These are phyloP conservation scores for Kalmanozyma brasiliensis DNA, from an alignment of 1,284 basidiomycete species.

Conservation along the genomic window DNA sequence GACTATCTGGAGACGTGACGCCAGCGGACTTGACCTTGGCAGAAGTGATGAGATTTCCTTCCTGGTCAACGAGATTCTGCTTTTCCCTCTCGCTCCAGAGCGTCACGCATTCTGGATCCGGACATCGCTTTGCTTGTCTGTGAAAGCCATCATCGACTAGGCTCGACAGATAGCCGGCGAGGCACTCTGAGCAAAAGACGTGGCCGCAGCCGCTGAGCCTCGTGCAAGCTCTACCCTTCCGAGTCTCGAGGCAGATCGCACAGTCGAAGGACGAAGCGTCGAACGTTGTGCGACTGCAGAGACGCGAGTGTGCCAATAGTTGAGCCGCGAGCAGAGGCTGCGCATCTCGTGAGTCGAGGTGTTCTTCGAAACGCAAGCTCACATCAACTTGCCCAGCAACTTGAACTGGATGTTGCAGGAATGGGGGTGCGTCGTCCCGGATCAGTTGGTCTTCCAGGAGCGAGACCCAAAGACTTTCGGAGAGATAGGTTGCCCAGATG, in stretches of 20 bases:
- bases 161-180: constrained; percentile 37
- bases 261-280: constrained; percentile 46
- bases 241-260: constrained; percentile 50
- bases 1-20: not conserved
- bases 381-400: not conserved
- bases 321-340: constrained; percentile 28
- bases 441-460: constrained; percentile 10
- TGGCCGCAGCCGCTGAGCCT: constrained; percentile 40
- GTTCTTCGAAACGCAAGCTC: constrained; percentile 25
- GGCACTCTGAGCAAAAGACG: constrained; percentile 51
- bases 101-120: constrained; percentile 48
- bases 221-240: constrained; percentile 43
- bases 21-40: constrained; percentile 1
- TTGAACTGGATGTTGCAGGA: constrained; percentile 1
- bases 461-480: constrained; percentile 38
- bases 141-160: constrained; percentile 49
- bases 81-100: constrained; percentile 41
- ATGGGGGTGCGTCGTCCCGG: constrained; percentile 3
- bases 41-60: constrained; percentile 26
- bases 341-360: constrained; percentile 4
- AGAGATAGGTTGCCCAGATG: constrained; percentile 35
- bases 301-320: constrained; percentile 30
- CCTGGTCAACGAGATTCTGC: constrained; percentile 39
- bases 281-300: constrained; percentile 40
- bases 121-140: constrained; percentile 44